These are phyloP conservation scores for Aspergillus bombycis DNA, from an alignment of 2,329 filamentous ascomycete species.

Conservation along the genomic window DNA sequence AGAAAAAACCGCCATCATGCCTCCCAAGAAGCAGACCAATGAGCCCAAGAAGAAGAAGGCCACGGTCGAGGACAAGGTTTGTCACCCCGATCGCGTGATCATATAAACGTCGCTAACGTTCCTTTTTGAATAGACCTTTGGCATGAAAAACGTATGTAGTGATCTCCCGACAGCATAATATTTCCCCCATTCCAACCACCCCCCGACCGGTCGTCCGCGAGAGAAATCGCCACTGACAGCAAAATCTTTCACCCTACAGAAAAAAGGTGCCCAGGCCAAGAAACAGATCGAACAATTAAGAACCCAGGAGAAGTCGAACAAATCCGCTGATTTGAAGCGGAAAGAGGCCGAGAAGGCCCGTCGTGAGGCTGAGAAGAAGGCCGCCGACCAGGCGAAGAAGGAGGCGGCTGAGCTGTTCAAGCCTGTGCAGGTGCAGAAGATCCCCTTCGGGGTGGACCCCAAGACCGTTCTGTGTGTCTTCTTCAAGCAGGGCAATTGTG, in stretches of 20 bases:
- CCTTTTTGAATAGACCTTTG: constrained; percentile 68
- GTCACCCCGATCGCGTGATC: constrained; percentile 16
- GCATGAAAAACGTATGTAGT: constrained; percentile 84
- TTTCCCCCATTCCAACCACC: constrained; percentile 3
- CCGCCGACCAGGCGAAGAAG: constrained; percentile 79
- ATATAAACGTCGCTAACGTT: constrained; percentile 11
- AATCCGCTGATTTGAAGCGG: constrained; percentile 84
- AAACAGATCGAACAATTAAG: constrained; percentile 86
- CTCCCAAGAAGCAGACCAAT: constrained; percentile 51
- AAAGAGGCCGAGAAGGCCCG: constrained; percentile 67
- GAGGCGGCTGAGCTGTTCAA: constrained; percentile 84
- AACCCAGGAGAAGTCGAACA: constrained; percentile 71
- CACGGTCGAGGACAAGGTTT: constrained; percentile 76
- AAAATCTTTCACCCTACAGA: constrained; percentile 48
- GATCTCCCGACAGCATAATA: constrained; percentile 3
- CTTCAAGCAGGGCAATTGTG: constrained; percentile 95
- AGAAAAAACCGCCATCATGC: constrained; percentile 43
- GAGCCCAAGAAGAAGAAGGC: constrained; percentile 53
- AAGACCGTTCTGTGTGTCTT: constrained; percentile 97
- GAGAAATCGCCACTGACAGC: constrained; percentile 22
- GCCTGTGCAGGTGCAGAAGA: constrained; percentile 94
- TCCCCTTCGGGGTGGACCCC: constrained; percentile 95
- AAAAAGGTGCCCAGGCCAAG: constrained; percentile 90
- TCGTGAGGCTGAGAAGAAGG: constrained; percentile 85
- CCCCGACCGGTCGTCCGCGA: constrained; percentile 6